These are phyloP conservation scores for Didymella sp. DNA, from an alignment of 2,329 filamentous ascomycete species.

Conservation along the genomic window DNA sequence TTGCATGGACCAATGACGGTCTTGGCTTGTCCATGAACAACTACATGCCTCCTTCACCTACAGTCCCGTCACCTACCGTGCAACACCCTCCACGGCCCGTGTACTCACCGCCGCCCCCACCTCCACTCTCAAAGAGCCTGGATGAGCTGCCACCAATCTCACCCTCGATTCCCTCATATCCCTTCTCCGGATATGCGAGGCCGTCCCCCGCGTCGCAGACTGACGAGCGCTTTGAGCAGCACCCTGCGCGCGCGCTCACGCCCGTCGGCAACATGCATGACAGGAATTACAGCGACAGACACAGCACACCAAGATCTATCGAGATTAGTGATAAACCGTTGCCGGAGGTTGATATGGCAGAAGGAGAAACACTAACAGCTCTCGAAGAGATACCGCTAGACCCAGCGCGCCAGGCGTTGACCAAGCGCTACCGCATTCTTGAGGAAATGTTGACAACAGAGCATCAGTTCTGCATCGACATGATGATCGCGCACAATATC, in stretches of 20 bases:
- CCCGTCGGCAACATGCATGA: conserved; percentile 30
- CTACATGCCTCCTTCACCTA: conserved; percentile 32
- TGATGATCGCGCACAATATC: conserved; percentile 97
- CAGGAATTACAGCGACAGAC: conserved; percentile 26
- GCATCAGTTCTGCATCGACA: conserved; percentile 86
- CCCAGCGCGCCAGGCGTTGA: conserved; percentile 56
- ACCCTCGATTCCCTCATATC: conserved; percentile 10
- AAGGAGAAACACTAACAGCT: conserved; percentile 12
- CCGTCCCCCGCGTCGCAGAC: conserved; percentile 15
- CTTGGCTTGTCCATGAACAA: conserved; percentile 55
- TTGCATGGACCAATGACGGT: conserved; percentile 47
- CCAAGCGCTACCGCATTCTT: conserved; percentile 81
- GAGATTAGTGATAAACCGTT: conserved; percentile 20
- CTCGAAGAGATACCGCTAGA: conserved; percentile 29
- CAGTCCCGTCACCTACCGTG: conserved; percentile 34
- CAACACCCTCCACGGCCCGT: conserved; percentile 53
- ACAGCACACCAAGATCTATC: conserved; percentile 28
- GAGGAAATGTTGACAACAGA: conserved; percentile 95
- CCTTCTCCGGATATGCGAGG: conserved; percentile 7
- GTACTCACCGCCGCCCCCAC: conserved; percentile 57
- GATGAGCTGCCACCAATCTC: conserved; percentile 22
- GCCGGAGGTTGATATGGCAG: conserved; percentile 3
- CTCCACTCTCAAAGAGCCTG: conserved; percentile 22
- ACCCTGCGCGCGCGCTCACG: conserved; percentile 33
- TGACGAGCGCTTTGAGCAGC: conserved; percentile 32